Base-by-base conservation (phyloP, 495 filamentous ascomycete species). In the Penicillium goetzii region DNA sequence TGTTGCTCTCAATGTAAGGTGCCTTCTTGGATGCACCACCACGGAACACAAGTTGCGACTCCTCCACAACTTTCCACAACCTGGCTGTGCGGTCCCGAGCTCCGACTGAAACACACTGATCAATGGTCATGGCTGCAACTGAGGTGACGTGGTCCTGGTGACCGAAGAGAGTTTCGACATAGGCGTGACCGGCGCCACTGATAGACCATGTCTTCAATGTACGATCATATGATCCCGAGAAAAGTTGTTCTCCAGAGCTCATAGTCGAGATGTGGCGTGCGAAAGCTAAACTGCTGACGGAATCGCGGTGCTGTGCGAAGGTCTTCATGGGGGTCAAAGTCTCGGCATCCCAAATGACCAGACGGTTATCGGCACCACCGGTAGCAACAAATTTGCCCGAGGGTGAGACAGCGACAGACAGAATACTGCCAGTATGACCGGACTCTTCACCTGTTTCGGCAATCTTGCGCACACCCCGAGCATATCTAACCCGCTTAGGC, bases 41-140 rank as follows among this genome's bases (percentile, higher is more conserved):
- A 41, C 94, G 89, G 77, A 98, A 99, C 2, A 98, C 93, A 5
- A 98, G 83, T 71, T 98, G 96, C 1, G 88, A 90, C 71, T 99
- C 95, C 60, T 99, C 95, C 28, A 92, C 88, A 2, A 98, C 93
- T 74, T 98, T 99, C 95, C 95, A 99, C 63, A 97, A 76, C 32
- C 95, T 83, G n/a, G 93, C 93, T 0, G 95, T 97, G 25, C 94
- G 88, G 72, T 99, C 95, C 54, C 94, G 83, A 32, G 90, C 90
- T 61, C 95, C 95, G 21, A 96, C 95, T 63, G 88, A 92, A 57
- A 98, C 82, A 73, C 95, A 97, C 36, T 92, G 88, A 76, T 99
- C 95, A 58, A 90, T 86, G 14, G 86, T 87, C 67, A 96, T 83
- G 7, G 93, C 91, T 41, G 90, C 88, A 57, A 99, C 83, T 67